Evolutionary conservation across 768 basidiomycete species (phyloP), one percentile per base, ranked within the genome.

Genomic region (Lactarius tabidus): DNA sequence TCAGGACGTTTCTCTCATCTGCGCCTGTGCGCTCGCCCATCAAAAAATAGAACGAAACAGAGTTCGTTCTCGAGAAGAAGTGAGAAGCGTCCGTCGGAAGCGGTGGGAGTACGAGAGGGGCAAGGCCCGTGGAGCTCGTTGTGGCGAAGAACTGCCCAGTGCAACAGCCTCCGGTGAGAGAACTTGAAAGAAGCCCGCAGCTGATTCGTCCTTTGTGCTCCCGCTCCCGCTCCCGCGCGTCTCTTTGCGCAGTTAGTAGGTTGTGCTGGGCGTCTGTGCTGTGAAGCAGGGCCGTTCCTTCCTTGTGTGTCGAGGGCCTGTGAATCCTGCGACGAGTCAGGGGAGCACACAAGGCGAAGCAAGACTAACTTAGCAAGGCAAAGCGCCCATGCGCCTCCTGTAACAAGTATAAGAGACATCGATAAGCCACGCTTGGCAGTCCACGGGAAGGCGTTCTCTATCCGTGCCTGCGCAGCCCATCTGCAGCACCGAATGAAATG

Each of bases 391-490:
- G 14, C 48, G 48, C 48, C 26, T 26, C 23, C 48, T 51, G 26
- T 26, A 51, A 51, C 48, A 28, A 51, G 48, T 6, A n/a, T n/a
- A 51, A 23, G 6, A 28, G 48, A 51, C 48, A 51, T 26, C 48
- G 48, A 51, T 51, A 51, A 51, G 48, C 6, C 48, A n/a, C 12
- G 6, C 23, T 48, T 26, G 23, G 48, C 48, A 6, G 23, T 12
- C 23, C 48, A 26, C 23, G 23, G 48, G 48, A 51, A 51, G 23
- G 23, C 23, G 23, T n/a, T 14, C 2, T 26, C 26, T 26, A 28
- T 51, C 26, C 26, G 48, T 64, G 63, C 63, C 63, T 59, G 63
- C 31, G 63, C 57, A 53, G 57, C 51, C 51, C 31, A 58, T 43
- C 63, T 45, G 43, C 43, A 45, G 43, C 9, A 45, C n/a, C 43